Conservation (phyloP, 257 asterid genomes). For the Prunella vulgaris region DNA sequence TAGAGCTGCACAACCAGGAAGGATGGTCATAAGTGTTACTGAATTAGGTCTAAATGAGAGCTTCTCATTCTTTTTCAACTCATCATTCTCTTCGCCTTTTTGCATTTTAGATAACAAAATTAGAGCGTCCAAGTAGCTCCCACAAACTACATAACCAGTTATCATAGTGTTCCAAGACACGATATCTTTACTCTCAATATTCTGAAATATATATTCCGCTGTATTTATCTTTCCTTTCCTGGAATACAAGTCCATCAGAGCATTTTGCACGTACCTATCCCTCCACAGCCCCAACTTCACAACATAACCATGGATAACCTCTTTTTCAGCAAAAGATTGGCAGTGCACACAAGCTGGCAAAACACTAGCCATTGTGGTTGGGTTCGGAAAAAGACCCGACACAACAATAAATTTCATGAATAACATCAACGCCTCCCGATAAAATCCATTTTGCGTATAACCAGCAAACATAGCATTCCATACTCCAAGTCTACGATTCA, state of each 20-base stretch:
- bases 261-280: conserved; percentile 71
- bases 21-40: conserved; percentile 75
- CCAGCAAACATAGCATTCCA: conserved; percentile 98
- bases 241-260: conserved; percentile 82
- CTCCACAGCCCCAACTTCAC: conserved; percentile 60
- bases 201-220: conserved; percentile 52
- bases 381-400: conserved; percentile 47
- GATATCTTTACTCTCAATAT: conserved; percentile 60
- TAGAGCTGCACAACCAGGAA: conserved; percentile 77
- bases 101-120: conserved; percentile 52
- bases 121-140: conserved; percentile 68
- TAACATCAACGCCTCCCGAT: conserved; percentile 44
- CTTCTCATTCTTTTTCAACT: conserved; percentile 7
- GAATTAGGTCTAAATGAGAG: conserved; percentile 55
- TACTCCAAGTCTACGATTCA: conserved; percentile 48
- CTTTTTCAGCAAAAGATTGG: conserved; percentile 54
- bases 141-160: conserved; percentile 76
- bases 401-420: conserved; percentile 49
- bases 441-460: conserved; percentile 69
- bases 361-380: conserved; percentile 81
- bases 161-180: conserved; percentile 89
- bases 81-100: conserved; percentile 17
- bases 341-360: conserved; percentile 86
- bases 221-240: conserved; percentile 53
- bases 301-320: conserved; percentile 73